Base-by-base conservation (phyloP, 192 early-diverging fungal species). In the Phycomyces nitens region DNA sequence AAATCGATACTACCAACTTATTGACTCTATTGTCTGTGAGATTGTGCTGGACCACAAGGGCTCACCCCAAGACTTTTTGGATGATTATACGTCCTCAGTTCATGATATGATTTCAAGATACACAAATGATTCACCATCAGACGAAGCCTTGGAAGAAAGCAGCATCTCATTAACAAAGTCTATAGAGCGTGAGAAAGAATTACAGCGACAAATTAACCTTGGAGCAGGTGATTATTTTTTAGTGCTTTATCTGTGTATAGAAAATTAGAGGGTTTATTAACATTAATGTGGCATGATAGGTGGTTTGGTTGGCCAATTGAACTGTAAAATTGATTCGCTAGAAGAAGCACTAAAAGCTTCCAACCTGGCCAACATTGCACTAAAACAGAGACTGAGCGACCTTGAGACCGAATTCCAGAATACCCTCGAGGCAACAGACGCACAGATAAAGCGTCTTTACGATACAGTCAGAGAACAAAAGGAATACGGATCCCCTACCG, bases 1-100 rank as follows among this genome's bases (percentile, higher is more conserved):
- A 20, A 26, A 62, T 39, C 79, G 82, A 40, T 89, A 89, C 63
- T 85, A 86, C 59, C 86, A 89, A 64, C 69, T 89, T 9, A 80
- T 91, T 42, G 83, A 89, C 63, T 74, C 84, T 22, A 80, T 89
- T 18, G 80, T 86, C 21, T 82, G 85, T 8, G 84, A 91, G 50
- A 79, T 91, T 8, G 87, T 91, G 18, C 78, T 89, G 66, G 87
- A 91, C 55, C 75, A 84, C 8, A 29, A 53, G 18, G 49, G 49
- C 49, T 14, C 39, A 39, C 60, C 60, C 16, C 79, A 81, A 27
- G 78, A 81, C 24, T 86, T 86, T 65, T 77, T 76, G 15, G 66
- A 79, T 67, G 80, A 83, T 55, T 78, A 84, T 41, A 80, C 84
- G 3, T 71, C 85, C 9, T 82, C 83, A 49, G 87, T 91, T 14